A percentile compares a stretch with the other conserved stretches of the same genome.
These are phyloP conservation scores for Chenopodium suecicum DNA, from an alignment of 148 eudicot species.

Conservation along the genomic window DNA sequence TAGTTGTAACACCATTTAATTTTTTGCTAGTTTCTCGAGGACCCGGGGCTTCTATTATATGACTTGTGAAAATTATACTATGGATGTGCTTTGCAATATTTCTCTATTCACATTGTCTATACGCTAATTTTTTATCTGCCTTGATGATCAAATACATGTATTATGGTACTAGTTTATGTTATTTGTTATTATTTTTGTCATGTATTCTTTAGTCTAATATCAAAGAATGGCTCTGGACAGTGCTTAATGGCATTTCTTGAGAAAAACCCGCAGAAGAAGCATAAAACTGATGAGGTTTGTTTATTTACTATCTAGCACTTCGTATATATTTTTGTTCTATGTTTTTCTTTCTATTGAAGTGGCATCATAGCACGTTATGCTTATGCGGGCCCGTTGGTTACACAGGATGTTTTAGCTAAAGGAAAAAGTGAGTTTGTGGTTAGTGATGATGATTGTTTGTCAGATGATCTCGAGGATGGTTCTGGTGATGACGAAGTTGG, in stretches of 20 bases:
- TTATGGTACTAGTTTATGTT: neutral
- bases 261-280: slow-evolving; percentile 56
- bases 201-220: slow-evolving; percentile 11
- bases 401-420: slow-evolving; percentile 42
- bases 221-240: slow-evolving; percentile 42
- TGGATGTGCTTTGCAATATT: neutral
- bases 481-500: slow-evolving; percentile 34
- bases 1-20: neutral
- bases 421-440: slow-evolving; percentile 45
- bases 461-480: slow-evolving; percentile 50
- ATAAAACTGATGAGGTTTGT: slow-evolving; percentile 55
- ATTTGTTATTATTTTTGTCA: neutral
- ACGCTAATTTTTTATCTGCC: neutral
- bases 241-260: slow-evolving; percentile 46
- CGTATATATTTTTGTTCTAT: neutral
- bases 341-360: neutral
- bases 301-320: neutral
- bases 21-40: too few species aligned
- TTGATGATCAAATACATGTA: neutral
- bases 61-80: neutral
- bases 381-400: slow-evolving; percentile 17
- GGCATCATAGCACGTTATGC: neutral
- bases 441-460: slow-evolving; percentile 46
- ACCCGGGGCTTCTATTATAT: neutral
- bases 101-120: neutral